Evolutionary conservation across 1,139 yeast genomes (phyloP).

Genomic region (Hansenula sp.): DNA sequence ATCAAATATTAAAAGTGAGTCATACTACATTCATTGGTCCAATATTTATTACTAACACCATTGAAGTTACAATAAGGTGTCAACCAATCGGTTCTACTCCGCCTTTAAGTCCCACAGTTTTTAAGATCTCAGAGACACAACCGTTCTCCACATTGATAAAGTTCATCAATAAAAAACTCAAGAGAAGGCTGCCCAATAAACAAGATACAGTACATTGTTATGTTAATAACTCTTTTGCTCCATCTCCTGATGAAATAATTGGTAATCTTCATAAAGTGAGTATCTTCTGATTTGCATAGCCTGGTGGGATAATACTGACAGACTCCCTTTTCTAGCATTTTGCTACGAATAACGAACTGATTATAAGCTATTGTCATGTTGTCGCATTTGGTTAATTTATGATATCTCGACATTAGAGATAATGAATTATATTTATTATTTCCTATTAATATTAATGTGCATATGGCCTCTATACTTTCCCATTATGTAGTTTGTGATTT

Average conservation of each 20-base stretch:
- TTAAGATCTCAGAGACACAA: constrained; percentile 44
- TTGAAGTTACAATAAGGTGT: constrained; percentile 31
- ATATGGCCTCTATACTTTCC: neutral
- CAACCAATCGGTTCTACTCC: constrained; percentile 59
- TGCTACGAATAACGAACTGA: constrained; percentile 45
- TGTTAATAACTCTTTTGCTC: constrained; percentile 57
- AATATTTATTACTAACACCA: constrained; percentile 21
- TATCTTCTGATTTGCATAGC: neutral
- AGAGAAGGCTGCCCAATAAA: constrained; percentile 22
- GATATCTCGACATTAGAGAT: constrained; percentile 14
- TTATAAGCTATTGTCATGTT: constrained; percentile 50
- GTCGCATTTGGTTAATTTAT: constrained; percentile 49
- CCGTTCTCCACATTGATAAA: constrained; percentile 41
- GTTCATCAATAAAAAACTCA: constrained; percentile 41
- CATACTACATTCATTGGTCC: neutral
- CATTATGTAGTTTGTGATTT: neutral
- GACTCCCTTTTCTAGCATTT: constrained; percentile 27
- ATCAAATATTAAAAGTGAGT: neutral
- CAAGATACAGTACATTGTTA: constrained; percentile 31
- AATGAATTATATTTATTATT: neutral
- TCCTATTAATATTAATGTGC: neutral
- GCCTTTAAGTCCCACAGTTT: constrained; percentile 44
- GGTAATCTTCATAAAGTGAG: constrained; percentile 38
- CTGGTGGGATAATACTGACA: neutral
- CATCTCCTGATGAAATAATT: constrained; percentile 53